Evolutionary conservation across 495 filamentous ascomycete genomes (phyloP).

Genomic region (Trichoderma gamsii): DNA sequence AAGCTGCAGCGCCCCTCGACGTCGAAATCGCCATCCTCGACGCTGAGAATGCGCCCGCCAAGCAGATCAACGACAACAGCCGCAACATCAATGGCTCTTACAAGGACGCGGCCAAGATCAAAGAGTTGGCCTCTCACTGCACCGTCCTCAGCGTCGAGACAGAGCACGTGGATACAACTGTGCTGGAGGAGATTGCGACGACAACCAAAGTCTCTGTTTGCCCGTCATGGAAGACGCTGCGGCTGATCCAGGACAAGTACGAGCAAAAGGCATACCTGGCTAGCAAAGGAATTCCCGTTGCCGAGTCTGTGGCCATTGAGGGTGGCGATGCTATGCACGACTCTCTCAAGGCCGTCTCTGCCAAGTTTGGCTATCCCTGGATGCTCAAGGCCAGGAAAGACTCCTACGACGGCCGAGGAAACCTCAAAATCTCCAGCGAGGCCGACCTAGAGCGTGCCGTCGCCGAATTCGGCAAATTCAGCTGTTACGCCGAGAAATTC

Average conservation of each 20-base stretch:
- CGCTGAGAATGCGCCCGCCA: slow-evolving; percentile 71
- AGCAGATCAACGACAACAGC: slow-evolving; percentile 75
- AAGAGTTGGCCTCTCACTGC: slow-evolving; percentile 65
- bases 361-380: slow-evolving; percentile 72
- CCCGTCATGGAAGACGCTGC: slow-evolving; percentile 82
- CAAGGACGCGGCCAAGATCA: slow-evolving; percentile 69
- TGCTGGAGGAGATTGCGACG: slow-evolving; percentile 75
- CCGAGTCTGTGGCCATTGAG: slow-evolving; percentile 57
- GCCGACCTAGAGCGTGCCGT: slow-evolving; percentile 65
- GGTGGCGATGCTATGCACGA: slow-evolving; percentile 39
- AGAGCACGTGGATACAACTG: slow-evolving; percentile 90
- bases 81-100: slow-evolving; percentile 80
- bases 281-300: slow-evolving; percentile 61
- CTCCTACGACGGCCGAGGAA: slow-evolving; percentile 92
- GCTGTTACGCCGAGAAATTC: slow-evolving; percentile 89
- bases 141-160: slow-evolving; percentile 95
- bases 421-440: slow-evolving; percentile 65
- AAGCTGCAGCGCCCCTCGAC: slow-evolving; percentile 80
- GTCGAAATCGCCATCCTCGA: slow-evolving; percentile 79
- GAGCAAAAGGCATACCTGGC: slow-evolving; percentile 79
- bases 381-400: slow-evolving; percentile 93
- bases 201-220: slow-evolving; percentile 53
- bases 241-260: slow-evolving; percentile 94
- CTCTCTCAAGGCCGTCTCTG: slow-evolving; percentile 58
- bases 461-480: slow-evolving; percentile 60